Base-by-base conservation (phyloP, 768 basidiomycete species). In the Auricularia auricula-judae region DNA sequence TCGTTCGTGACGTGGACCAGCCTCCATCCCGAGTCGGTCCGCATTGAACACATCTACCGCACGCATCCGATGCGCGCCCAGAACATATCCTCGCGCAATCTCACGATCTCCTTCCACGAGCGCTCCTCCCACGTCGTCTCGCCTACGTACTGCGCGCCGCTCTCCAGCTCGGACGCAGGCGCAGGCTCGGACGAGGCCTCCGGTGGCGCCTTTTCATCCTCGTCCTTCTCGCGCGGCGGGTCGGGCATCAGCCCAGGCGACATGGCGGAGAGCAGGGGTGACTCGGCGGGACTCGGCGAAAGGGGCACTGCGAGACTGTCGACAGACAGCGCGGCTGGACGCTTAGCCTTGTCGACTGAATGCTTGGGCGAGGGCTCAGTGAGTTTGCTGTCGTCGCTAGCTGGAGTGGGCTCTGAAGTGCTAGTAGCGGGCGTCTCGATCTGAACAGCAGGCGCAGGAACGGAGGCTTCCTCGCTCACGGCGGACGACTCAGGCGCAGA, bases 111-210 rank as follows among this genome's bases (percentile, higher is more conserved):
- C 70, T 86, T 87, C 90, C 91, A 93, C 21, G 88, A 86, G 62
- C 85, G 80, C 72, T 93, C 91, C 73, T 93, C 91, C 91, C 92
- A 93, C 3, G 86, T 89, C 35, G 80, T 75, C 58, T 88, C 83
- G 14, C 85, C 82, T 34, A 89, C 79, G 65, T 82, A 89, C 42
- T 61, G 39, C 35, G 76, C 74, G 16, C 77, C 78, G 8, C 68
- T 68, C 59, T 80, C 78, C 2, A 67, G 71, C 18, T 74, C 74
- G 8, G 64, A 42, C 18, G 7, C 39, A 23, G 66, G 64, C 3
- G 61, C 63, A 33, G 29, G 63, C 8, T 51, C 69, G 23, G 11
- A 21, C 53, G 53, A 54, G 53, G 18, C 53, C 8, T 53, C 34
- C 39, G 39, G 39, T 7, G 39, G 39, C 18, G 11, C 47, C 47